A percentile compares a stretch with the other conserved stretches of the same genome.
phyloP scores from a whole-genome alignment of 805 yeast species.

The Yamadazyma scolyti region DNA sequence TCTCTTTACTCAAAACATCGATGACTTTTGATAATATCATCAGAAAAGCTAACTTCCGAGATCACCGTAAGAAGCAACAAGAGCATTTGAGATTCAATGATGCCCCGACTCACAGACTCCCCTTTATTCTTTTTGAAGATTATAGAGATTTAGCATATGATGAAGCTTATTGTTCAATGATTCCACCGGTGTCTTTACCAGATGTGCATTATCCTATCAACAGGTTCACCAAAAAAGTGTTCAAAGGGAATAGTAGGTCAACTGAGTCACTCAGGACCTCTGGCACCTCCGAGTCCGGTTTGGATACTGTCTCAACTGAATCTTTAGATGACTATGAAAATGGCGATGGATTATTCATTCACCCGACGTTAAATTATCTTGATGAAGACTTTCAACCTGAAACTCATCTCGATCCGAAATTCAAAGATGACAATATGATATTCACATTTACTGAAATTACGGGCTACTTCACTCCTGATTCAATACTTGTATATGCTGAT shows the following conservation, averaged over 20 bases:
- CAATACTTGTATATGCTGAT: conserved; percentile 35
- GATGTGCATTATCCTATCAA: conserved; percentile 58
- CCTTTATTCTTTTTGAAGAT: conserved; percentile 60
- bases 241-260: too few species aligned
- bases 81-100: conserved; percentile 68
- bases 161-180: conserved; percentile 48
- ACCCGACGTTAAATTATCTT: conserved; percentile 24
- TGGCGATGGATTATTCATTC: conserved; percentile 4
- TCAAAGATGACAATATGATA: conserved; percentile 53
- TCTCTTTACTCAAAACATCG: conserved; percentile 53
- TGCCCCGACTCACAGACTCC: conserved; percentile 76
- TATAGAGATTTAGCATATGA: conserved; percentile 46
- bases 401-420: conserved; percentile 29
- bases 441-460: conserved; percentile 52
- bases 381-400: conserved; percentile 30
- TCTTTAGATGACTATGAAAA: too few species aligned
- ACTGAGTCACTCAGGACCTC: too few species aligned
- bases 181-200: conserved; percentile 63
- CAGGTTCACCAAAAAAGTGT: conserved; percentile 10
- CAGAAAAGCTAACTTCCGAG: conserved; percentile 45
- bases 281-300: too few species aligned
- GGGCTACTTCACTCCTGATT: conserved; percentile 43
- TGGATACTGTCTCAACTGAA: too few species aligned
- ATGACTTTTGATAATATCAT: conserved; percentile 57
- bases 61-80: conserved; percentile 53